phyloP scores from a whole-genome alignment of 805 yeast genomes.

The Scheffersomyces spartinae region DNA sequence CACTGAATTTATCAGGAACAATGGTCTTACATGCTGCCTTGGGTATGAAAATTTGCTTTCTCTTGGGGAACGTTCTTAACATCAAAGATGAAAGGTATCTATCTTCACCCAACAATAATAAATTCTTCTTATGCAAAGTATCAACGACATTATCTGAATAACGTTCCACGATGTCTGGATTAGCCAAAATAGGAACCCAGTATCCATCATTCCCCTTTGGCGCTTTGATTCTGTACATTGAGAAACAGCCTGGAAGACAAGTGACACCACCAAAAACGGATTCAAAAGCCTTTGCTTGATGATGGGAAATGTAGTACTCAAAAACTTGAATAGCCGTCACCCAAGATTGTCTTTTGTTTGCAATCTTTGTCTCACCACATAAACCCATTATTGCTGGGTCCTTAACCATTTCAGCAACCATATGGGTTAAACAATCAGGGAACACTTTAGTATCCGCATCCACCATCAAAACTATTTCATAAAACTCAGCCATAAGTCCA shows the following conservation, averaged over 20 bases:
- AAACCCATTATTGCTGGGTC: slow-evolving; percentile 85
- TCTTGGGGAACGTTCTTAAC: slow-evolving; percentile 80
- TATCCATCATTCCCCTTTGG: slow-evolving; percentile 58
- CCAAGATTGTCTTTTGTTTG: slow-evolving; percentile 76
- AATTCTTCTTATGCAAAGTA: slow-evolving; percentile 77
- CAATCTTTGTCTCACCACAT: slow-evolving; percentile 90
- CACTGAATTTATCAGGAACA: slow-evolving; percentile 75
- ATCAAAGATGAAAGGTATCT: slow-evolving; percentile 74
- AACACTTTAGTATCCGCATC: slow-evolving; percentile 89
- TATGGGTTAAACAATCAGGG: slow-evolving; percentile 81
- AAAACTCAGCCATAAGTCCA: slow-evolving; percentile 73
- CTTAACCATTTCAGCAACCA: slow-evolving; percentile 81
- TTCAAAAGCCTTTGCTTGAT: slow-evolving; percentile 89
- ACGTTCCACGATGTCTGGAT: slow-evolving; percentile 87
- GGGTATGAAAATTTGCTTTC: slow-evolving; percentile 78
- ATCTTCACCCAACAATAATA: slow-evolving; percentile 82
- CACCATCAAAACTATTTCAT: slow-evolving; percentile 80
- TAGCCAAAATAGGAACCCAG: slow-evolving; percentile 91
- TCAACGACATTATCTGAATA: slow-evolving; percentile 79
- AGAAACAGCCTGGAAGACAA: slow-evolving; percentile 92
- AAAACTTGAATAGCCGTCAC: slow-evolving; percentile 90
- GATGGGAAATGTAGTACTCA: slow-evolving; percentile 88
- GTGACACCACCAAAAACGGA: slow-evolving; percentile 93
- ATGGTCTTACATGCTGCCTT: slow-evolving; percentile 88
- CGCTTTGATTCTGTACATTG: slow-evolving; percentile 81